Conservation (phyloP, 345 rosid species). For the Eucalyptus caleyi region DNA sequence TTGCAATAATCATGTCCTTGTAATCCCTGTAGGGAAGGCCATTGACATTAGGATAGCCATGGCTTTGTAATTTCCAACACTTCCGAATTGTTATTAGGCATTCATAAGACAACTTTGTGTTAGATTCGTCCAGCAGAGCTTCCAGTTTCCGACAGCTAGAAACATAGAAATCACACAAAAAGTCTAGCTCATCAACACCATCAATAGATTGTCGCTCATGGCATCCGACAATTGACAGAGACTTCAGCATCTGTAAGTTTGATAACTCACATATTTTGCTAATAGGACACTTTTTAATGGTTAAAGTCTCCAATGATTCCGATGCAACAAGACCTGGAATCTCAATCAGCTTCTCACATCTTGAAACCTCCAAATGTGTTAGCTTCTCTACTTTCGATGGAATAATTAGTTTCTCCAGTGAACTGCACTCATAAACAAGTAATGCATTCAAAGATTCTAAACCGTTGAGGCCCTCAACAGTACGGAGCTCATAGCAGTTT, state of each 20-base stretch:
- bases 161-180: not conserved
- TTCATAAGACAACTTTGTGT: not conserved
- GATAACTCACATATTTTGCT: not conserved
- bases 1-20: not conserved
- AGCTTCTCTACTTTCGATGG: not conserved
- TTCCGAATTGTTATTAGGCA: not conserved
- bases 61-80: not conserved
- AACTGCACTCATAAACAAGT: not conserved
- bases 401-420: not conserved
- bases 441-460: not conserved
- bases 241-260: not conserved
- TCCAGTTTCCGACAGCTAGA: not conserved
- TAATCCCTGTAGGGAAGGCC: not conserved
- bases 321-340: not conserved
- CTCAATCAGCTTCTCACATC: not conserved
- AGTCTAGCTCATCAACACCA: not conserved
- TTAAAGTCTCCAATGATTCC: not conserved
- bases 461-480: not conserved
- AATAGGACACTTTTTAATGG: not conserved
- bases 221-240: not conserved
- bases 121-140: not conserved
- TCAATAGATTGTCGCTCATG: not conserved
- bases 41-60: not conserved
- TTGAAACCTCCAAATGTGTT: not conserved
- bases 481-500: not conserved